A percentile compares a stretch with the other conserved stretches of the same genome.
Conservation (phyloP, 306 rosid genomes). For the Vigna nakashimae region DNA sequence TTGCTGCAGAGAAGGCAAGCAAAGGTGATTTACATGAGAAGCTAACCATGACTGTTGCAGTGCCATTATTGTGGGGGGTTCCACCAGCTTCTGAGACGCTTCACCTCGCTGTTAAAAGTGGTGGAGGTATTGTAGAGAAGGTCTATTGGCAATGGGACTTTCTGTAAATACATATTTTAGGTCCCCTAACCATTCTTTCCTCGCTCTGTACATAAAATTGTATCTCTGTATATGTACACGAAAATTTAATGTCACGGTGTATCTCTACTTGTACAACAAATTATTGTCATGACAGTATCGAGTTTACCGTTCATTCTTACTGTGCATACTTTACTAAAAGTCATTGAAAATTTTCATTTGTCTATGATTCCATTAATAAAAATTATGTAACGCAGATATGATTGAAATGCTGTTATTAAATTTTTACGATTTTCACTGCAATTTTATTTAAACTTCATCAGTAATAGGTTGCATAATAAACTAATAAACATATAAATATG, state of each 20-base stretch:
- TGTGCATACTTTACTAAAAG: no score
- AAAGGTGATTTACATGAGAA: constrained; percentile 92
- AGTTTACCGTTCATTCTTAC: neutral
- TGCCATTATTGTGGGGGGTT: constrained; percentile 96
- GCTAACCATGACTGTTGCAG: constrained; percentile 97
- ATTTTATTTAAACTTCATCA: no score
- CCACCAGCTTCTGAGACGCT: constrained; percentile 98
- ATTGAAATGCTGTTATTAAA: no score
- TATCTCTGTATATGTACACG: constrained; percentile 46
- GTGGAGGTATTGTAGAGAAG: constrained; percentile 98
- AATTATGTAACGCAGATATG: no score
- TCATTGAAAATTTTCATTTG: no score
- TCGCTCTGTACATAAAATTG: constrained; percentile 72
- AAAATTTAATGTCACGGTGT: constrained; percentile 24
- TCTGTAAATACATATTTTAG: constrained; percentile 58
- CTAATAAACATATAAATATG: no score
- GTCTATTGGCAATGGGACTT: constrained; percentile 97
- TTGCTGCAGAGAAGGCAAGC: constrained; percentile 85
- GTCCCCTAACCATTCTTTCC: constrained; percentile 73
- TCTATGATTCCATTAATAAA: no score
- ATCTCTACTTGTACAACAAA: constrained; percentile 28
- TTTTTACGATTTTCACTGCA: no score
- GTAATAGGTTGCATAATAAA: no score
- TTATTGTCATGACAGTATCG: constrained; percentile 35
- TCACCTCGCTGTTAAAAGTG: constrained; percentile 96